phyloP scores from a whole-genome alignment of 176 grass and related monocot genomes.

The Paspalum vaginatum region DNA sequence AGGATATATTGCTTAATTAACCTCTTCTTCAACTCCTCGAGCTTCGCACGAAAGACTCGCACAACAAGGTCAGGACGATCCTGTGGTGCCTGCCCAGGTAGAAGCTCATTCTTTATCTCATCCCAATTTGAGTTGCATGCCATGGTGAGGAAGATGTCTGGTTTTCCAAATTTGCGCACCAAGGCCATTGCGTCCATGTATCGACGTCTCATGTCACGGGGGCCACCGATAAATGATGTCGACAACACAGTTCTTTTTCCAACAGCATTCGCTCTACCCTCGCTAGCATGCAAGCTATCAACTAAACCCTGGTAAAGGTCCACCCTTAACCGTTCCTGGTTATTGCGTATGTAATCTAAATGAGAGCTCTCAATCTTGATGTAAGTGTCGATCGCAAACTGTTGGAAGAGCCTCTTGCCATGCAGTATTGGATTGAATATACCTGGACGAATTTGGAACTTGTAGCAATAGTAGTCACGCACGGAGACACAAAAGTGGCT shows the following conservation, averaged over 20 bases:
- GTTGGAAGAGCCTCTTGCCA: not conserved
- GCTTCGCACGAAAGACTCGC: not conserved
- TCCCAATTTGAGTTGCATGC: not conserved
- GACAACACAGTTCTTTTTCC: not conserved
- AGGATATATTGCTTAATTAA: not conserved
- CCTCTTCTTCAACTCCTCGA: not conserved
- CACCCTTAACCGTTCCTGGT: not conserved
- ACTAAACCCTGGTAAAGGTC: not conserved
- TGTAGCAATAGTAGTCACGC: not conserved
- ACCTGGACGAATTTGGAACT: not conserved
- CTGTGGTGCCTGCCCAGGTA: not conserved
- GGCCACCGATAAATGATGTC: not conserved
- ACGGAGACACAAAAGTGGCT: not conserved
- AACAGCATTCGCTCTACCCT: not conserved
- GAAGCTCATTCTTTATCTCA: not conserved
- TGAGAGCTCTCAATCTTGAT: not conserved
- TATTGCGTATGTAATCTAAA: not conserved
- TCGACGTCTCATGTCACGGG: not conserved
- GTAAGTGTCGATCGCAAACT: conserved; percentile 8
- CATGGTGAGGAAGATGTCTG: not conserved
- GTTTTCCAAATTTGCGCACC: not conserved
- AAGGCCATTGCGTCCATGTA: not conserved
- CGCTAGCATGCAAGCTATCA: not conserved
- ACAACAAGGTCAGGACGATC: not conserved
- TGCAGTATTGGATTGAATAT: not conserved